A percentile compares a stretch with the other conserved stretches of the same genome.
Conservation (phyloP, 2,329 filamentous ascomycete species). For the Sarocladium brachiariae region DNA sequence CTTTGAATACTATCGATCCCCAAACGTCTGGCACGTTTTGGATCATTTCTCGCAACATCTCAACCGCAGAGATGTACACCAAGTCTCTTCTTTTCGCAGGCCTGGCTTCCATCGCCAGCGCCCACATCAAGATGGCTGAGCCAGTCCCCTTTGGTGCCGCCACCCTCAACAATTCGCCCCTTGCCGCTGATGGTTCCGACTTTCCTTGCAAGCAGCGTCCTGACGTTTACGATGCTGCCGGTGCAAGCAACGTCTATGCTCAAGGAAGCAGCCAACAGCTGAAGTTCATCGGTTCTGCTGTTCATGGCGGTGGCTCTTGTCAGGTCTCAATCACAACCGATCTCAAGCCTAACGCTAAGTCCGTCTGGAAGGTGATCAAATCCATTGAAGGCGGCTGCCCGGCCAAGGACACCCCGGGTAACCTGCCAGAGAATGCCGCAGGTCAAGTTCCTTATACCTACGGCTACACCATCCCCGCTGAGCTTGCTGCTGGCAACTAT, state of each 20-base stretch:
- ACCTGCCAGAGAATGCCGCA: constrained; percentile 41
- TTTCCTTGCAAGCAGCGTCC: constrained; percentile 74
- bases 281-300: constrained; percentile 62
- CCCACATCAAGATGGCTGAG: constrained; percentile 68
- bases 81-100: constrained; percentile 45
- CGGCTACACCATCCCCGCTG: constrained; percentile 63
- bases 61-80: constrained; percentile 40
- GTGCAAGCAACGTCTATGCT: constrained; percentile 50
- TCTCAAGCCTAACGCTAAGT: constrained; percentile 54
- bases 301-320: constrained; percentile 88
- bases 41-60: constrained; percentile 19
- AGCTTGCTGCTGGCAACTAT: constrained; percentile 68
- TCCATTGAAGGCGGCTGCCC: constrained; percentile 85
- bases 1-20: constrained; percentile 12
- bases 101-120: constrained; percentile 53
- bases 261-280: constrained; percentile 39
- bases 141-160: constrained; percentile 55
- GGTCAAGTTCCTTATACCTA: constrained; percentile 48
- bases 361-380: constrained; percentile 82
- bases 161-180: constrained; percentile 52
- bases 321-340: constrained; percentile 85
- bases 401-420: constrained; percentile 47
- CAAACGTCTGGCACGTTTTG: constrained; percentile 35
- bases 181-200: constrained; percentile 52
- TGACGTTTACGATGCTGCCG: constrained; percentile 34